Base-by-base conservation (phyloP, 768 basidiomycete species). In the Astraeus odoratus region DNA sequence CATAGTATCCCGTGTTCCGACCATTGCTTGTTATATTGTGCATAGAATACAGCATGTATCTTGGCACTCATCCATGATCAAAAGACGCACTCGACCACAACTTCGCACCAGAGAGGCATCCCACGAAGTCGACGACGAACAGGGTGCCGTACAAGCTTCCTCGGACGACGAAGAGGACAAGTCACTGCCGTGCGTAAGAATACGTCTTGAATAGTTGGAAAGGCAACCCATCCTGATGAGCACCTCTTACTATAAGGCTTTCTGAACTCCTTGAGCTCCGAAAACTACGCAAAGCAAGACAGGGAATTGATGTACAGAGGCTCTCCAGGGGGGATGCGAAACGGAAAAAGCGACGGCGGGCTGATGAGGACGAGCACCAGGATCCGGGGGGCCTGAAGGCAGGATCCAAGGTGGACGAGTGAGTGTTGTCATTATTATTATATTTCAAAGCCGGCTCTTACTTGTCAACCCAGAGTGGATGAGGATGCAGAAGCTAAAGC, bases 261-360 rank as follows among this genome's bases (percentile, higher is more conserved):
- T 77, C 86, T 51, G 91, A 95, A 43, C 74, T 98, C 15, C 77
- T 95, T 33, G 86, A 92, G 51, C 67, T 96, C 22, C 76, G 91
- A 36, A 91, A 83, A 58, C 67, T 94, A 22, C 75, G 81, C 42
- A 81, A 77, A 57, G 59, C 76, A 24, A 70, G 87, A 45, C 77
- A 82, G 57, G 95, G 94, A 1, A 96, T 98, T 41, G 92, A 96
- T 53, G 76, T 80, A 1, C 71, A 80, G 39, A 93, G 85, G 58
- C 69, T 99, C 12, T 89, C 83, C 60, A 81, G 84, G 50, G 95
- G 94, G 0, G 92, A 91, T 56, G 72, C 61, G 8, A 83, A 78
- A 68, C 85, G 79, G 71, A 84, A 77, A 68, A 76, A 75, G 58
- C 80, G 81, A 58, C 68, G 73, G 40, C 66, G 65, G 13, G 57